A percentile compares a stretch with the other conserved stretches of the same genome.
Conservation (phyloP, 371 early-diverging fungal species). For the Mucor circinelloides region DNA sequence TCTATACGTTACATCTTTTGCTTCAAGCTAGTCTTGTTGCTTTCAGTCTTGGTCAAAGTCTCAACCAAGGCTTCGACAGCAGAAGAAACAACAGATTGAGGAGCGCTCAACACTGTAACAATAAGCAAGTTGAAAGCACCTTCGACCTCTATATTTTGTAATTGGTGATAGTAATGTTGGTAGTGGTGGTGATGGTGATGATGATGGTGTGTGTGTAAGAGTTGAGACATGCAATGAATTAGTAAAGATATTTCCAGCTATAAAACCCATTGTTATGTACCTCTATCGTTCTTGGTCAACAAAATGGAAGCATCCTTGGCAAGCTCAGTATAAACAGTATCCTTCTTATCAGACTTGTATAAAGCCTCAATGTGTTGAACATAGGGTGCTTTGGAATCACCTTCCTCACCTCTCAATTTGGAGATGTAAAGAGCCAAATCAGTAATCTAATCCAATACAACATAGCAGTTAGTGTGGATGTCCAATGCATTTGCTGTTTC, state of each 20-base stretch:
- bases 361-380: conserved; percentile 54
- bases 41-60: conserved; percentile 54
- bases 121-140: conserved; percentile 73
- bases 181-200: no score
- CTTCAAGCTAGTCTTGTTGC: conserved; percentile 57
- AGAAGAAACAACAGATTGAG: conserved; percentile 33
- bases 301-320: conserved; percentile 63
- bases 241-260: neutral
- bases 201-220: neutral
- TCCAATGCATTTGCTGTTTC: neutral
- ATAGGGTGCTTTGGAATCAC: conserved; percentile 51
- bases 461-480: neutral
- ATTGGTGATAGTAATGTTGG: neutral
- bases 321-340: conserved; percentile 58
- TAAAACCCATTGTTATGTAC: conserved; percentile 23
- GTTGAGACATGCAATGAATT: neutral
- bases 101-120: conserved; percentile 52
- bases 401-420: conserved; percentile 57
- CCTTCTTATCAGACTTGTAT: conserved; percentile 62
- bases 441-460: conserved; percentile 41
- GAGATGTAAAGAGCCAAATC: conserved; percentile 64
- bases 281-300: conserved; percentile 63
- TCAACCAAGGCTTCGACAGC: conserved; percentile 57
- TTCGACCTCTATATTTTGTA: conserved; percentile 62
- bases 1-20: conserved; percentile 60